Evolutionary conservation across 345 rosid genomes (phyloP).

Genomic region (Hypericum perforatum): DNA sequence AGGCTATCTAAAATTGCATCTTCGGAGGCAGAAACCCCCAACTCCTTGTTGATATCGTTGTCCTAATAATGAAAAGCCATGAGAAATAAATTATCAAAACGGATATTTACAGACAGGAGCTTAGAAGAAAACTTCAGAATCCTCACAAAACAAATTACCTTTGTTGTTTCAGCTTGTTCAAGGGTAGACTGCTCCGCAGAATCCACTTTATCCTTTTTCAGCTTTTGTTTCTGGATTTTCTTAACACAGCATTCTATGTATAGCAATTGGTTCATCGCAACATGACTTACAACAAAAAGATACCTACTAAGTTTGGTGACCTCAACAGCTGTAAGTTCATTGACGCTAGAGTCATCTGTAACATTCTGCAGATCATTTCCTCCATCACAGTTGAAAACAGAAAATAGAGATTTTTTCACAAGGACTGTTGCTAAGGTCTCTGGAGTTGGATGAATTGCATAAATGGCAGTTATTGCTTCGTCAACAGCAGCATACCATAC

Average conservation of each 20-base stretch:
- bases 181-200: conserved; percentile 25
- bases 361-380: conserved; percentile 41
- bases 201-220: conserved; percentile 36
- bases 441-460: conserved; percentile 78
- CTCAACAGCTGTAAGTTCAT: conserved; percentile 44
- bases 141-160: conserved; percentile 23
- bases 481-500: conserved; percentile 88
- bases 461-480: conserved; percentile 77
- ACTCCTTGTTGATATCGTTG: conserved; percentile 71
- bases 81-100: conserved; percentile 17
- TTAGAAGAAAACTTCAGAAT: conserved; percentile 1
- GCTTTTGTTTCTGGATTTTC: conserved; percentile 80
- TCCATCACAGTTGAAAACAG: conserved; percentile 40
- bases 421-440: conserved; percentile 65
- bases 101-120: background rate
- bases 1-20: conserved; percentile 78
- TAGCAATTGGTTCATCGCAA: conserved; percentile 92
- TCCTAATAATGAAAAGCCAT: conserved; percentile 26
- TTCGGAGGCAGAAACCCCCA: conserved; percentile 91
- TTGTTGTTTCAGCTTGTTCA: conserved; percentile 20
- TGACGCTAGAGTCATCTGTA: conserved; percentile 15
- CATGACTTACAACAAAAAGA: conserved; percentile 69
- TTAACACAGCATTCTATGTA: conserved; percentile 80
- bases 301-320: conserved; percentile 73
- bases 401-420: conserved; percentile 55